Evolutionary conservation across 805 yeast species (phyloP).

Genomic region (Myxozyma sirexii): DNA sequence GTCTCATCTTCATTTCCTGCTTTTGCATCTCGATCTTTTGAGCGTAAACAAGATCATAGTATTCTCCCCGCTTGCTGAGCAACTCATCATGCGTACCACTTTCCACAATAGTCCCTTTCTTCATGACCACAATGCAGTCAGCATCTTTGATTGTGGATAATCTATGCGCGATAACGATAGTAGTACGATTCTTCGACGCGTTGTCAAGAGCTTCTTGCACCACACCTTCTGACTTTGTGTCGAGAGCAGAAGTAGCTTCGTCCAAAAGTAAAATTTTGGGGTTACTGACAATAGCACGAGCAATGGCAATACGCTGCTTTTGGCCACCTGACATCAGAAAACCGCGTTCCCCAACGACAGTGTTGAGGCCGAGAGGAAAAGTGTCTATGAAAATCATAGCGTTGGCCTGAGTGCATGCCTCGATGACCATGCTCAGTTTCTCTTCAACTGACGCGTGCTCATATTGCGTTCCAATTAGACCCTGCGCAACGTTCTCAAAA

Average conservation of each 20-base stretch:
- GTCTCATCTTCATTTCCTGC: background rate
- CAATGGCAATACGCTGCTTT: constrained; percentile 64
- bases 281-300: constrained; percentile 58
- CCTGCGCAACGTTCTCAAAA: constrained; percentile 77
- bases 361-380: constrained; percentile 57
- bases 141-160: constrained; percentile 54
- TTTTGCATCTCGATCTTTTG: constrained; percentile 31
- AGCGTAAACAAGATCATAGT: constrained; percentile 38
- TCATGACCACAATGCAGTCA: constrained; percentile 51
- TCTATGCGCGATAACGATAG: constrained; percentile 57
- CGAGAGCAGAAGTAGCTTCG: constrained; percentile 69
- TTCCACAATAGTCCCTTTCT: constrained; percentile 49
- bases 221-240: constrained; percentile 61
- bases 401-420: constrained; percentile 56
- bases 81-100: constrained; percentile 43
- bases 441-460: constrained; percentile 44
- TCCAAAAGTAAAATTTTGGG: constrained; percentile 61
- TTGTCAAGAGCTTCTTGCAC: constrained; percentile 54
- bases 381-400: constrained; percentile 53
- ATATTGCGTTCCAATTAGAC: constrained; percentile 48
- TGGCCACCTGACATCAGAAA: constrained; percentile 69
- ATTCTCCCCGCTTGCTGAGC: constrained; percentile 33
- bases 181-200: constrained; percentile 43
- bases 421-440: constrained; percentile 44
- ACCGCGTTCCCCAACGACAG: constrained; percentile 54